Evolutionary conservation across 345 rosid species (phyloP).

Genomic region (Syzygium aromaticum): DNA sequence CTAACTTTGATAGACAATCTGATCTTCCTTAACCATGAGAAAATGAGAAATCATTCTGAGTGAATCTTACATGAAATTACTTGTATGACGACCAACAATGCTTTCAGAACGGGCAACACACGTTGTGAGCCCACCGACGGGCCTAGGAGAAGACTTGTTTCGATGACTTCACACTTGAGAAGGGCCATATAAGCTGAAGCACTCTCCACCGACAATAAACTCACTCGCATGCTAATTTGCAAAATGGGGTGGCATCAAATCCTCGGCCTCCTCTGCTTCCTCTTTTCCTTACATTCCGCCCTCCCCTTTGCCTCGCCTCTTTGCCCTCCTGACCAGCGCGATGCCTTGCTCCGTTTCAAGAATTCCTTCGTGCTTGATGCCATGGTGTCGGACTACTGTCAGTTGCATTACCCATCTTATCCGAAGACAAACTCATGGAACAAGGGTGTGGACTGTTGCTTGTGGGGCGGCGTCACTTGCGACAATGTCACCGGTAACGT

Average conservation of each 20-base stretch:
- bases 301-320: fast-evolving
- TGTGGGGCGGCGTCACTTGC: fast-evolving
- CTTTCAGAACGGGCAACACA: no score
- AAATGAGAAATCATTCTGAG: not conserved
- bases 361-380: not conserved
- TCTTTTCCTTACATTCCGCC: not conserved
- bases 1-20: not conserved
- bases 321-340: fast-evolving
- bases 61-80: not conserved
- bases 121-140: not conserved
- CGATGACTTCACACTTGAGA: not conserved
- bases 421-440: not conserved
- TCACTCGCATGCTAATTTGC: not conserved
- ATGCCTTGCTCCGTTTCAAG: not conserved
- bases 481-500: not conserved
- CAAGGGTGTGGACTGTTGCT: fast-evolving
- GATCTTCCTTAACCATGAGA: not conserved
- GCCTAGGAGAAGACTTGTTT: not conserved
- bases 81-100: fast-evolving
- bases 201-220: not conserved
- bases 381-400: fast-evolving
- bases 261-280: not conserved
- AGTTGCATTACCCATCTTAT: fast-evolving
- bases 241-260: not conserved
- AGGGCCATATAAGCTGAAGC: not conserved